phyloP scores from a whole-genome alignment of 2,329 filamentous ascomycete genomes.

The Penicillium hordei region DNA sequence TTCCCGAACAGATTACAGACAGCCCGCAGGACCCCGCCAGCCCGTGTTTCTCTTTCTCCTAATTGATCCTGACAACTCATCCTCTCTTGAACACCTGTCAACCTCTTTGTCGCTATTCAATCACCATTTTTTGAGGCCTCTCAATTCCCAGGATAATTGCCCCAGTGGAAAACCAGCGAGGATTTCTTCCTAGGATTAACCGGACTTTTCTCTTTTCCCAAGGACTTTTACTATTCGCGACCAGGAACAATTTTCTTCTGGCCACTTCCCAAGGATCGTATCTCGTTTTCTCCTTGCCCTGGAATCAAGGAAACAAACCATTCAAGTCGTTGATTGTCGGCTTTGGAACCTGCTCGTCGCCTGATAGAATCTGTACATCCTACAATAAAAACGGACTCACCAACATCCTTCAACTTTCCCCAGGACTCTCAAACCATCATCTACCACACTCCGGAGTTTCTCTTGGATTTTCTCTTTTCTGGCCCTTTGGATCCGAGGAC shows the following conservation, averaged over 20 bases:
- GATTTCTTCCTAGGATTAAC: conserved; percentile 17
- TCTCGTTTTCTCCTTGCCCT: conserved; percentile 13
- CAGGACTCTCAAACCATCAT: conserved; percentile 13
- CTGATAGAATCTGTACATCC: conserved; percentile 22
- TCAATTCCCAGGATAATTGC: conserved; percentile 23
- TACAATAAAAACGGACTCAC: conserved; percentile 22
- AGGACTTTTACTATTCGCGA: conserved; percentile 12
- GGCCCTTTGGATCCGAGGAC: conserved; percentile 32
- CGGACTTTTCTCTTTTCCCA: conserved; percentile 7
- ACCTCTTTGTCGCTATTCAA: conserved; percentile 4
- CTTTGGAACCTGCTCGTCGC: conserved; percentile 15
- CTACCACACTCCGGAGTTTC: conserved; percentile 17
- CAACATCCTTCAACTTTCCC: conserved; percentile 13
- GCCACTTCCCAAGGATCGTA: conserved; percentile 15
- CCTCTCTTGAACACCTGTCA: conserved; percentile 1
- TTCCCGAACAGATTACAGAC: conserved; percentile 2
- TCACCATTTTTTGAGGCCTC: conserved; percentile 5
- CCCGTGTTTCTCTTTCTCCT: conserved; percentile 8
- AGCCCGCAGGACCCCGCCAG: not conserved
- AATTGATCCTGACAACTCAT: conserved; percentile 5
- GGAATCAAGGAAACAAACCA: conserved; percentile 14
- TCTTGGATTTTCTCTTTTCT: conserved; percentile 24
- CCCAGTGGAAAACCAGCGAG: conserved; percentile 19
- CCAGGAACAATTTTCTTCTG: conserved; percentile 15
- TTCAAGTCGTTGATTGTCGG: conserved; percentile 20